These are phyloP conservation scores for Jacaranda copaia DNA, from an alignment of 257 asterid species.

Conservation along the genomic window DNA sequence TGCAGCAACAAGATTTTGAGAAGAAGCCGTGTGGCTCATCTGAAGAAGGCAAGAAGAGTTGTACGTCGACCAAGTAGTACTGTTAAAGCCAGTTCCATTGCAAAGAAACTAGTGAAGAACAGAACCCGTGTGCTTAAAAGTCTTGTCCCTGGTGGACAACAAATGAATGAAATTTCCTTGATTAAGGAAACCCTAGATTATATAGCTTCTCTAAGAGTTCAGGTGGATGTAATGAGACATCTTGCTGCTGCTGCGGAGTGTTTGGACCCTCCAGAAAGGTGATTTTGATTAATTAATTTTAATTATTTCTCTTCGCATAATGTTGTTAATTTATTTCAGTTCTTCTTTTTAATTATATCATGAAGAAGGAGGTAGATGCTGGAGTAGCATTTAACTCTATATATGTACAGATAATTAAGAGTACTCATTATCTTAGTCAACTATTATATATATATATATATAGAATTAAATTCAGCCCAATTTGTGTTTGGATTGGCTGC, in stretches of 20 bases:
- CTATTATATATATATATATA: not conserved
- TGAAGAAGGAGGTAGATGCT: not conserved
- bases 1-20: constrained; percentile 57
- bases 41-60: constrained; percentile 38
- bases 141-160: constrained; percentile 83
- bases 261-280: constrained; percentile 40
- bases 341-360: not conserved
- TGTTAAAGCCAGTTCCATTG: constrained; percentile 43
- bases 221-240: constrained; percentile 85
- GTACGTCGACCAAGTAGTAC: constrained; percentile 21
- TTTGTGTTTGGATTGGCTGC: not conserved
- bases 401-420: constrained; percentile 36
- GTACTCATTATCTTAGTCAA: not conserved
- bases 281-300: constrained; percentile 15
- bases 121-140: constrained; percentile 71
- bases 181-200: constrained; percentile 95
- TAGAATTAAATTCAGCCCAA: constrained; percentile 1
- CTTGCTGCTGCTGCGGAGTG: constrained; percentile 57
- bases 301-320: not conserved
- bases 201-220: constrained; percentile 65
- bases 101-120: constrained; percentile 56
- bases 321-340: constrained; percentile 18
- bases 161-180: constrained; percentile 63
- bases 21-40: constrained; percentile 34
- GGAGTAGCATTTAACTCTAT: constrained; percentile 14